phyloP scores from a whole-genome alignment of 2,329 filamentous ascomycete genomes.

The Diaporthe sp. region DNA sequence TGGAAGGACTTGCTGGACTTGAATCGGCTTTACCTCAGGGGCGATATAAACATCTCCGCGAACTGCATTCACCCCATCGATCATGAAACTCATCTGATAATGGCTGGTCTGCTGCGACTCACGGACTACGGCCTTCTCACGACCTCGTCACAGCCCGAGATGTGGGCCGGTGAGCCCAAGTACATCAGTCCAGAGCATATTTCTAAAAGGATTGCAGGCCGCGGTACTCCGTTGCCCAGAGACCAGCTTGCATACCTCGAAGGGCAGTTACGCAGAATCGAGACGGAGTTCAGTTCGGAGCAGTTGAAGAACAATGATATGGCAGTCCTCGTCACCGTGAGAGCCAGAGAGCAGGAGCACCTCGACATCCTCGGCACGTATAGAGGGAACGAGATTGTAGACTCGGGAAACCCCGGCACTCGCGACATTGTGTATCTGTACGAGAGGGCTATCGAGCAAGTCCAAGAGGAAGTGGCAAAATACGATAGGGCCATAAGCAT shows the following conservation, averaged over 20 bases:
- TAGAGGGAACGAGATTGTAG: neutral
- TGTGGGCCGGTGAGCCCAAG: neutral
- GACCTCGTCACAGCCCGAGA: neutral
- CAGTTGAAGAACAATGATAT: neutral
- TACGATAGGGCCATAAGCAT: neutral
- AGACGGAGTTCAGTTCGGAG: neutral
- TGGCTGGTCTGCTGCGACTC: neutral
- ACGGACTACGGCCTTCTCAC: neutral
- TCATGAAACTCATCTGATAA: neutral
- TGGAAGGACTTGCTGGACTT: neutral
- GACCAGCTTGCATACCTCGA: neutral
- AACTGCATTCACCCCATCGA: neutral
- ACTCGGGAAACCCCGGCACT: neutral
- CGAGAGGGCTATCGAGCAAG: neutral
- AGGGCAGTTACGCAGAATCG: neutral
- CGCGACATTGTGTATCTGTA: neutral
- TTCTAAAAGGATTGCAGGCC: neutral
- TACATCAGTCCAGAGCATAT: neutral
- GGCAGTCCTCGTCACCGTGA: neutral
- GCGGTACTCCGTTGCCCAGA: neutral
- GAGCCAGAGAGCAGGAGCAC: neutral
- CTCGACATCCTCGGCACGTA: neutral
- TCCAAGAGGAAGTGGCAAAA: neutral
- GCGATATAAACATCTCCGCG: neutral
- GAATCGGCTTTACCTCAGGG: neutral